These are phyloP conservation scores for Gaultheria prostrata DNA, from an alignment of 148 eudicot species.

Conservation along the genomic window DNA sequence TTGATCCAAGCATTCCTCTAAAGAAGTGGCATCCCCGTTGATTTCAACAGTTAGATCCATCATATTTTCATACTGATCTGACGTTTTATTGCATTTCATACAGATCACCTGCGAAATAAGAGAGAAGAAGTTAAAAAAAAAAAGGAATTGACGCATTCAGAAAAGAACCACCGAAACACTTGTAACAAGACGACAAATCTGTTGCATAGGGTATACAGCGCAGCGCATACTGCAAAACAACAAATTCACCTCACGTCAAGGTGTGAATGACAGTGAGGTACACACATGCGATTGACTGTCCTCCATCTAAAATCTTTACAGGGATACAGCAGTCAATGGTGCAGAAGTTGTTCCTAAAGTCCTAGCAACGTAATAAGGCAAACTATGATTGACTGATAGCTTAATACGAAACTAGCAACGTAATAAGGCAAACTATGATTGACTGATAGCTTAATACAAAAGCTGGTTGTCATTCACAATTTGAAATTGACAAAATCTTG, in stretches of 20 bases:
- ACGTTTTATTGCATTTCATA: constrained; percentile 62
- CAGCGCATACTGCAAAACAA: neutral
- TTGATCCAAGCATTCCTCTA: constrained; percentile 86
- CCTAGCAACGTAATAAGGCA: neutral
- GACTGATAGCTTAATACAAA: neutral
- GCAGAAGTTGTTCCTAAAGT: neutral
- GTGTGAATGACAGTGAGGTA: neutral
- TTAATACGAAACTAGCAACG: neutral
- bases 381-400: neutral
- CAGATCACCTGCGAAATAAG: constrained; percentile 62
- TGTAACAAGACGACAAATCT: neutral
- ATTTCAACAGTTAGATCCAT: constrained; percentile 97
- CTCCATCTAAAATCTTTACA: neutral
- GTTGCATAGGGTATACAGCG: neutral
- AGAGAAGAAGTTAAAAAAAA: neutral
- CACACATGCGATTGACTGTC: neutral
- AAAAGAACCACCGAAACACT: constrained; percentile 8
- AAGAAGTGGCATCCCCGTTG: constrained; percentile 73
- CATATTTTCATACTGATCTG: constrained; percentile 88
- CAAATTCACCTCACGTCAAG: neutral
- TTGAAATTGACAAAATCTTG: neutral
- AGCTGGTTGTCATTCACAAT: neutral
- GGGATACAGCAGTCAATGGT: neutral
- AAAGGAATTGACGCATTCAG: neutral
- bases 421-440: neutral